Evolutionary conservation across 2,329 filamentous ascomycete species (phyloP), one percentile per base, ranked within the genome.

Genomic region (Westerdykella sp.): DNA sequence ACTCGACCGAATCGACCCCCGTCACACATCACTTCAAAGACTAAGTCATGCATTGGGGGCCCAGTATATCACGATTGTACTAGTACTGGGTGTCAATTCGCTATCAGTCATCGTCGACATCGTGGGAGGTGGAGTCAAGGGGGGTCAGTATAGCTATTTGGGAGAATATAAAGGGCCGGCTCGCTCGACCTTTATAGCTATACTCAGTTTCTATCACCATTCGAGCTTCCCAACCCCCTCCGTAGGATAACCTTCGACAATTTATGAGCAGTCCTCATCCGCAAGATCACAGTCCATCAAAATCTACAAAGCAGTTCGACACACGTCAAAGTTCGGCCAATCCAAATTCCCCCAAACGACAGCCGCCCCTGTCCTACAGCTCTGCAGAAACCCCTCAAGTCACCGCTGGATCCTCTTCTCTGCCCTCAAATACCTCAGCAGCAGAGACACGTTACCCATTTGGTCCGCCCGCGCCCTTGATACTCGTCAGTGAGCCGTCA

Each of bases 141-240:
- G 25, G 25, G 11, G 25, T 28, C 25, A 21, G 18, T 28, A 12
- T 28, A 4, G 25, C 25, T 28, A 28, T 28, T 28, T 12, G 9
- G 11, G 9, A 28, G 25, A 39, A 55, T 63, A 65, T 62, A 65
- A 59, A 50, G 43, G 40, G 48, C 45, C 53, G 41, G 2, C 18
- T 10, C 25, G 7, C 25, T 28, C 25, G 25, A 39, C 21, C 22
- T 30, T 43, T 37, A 38, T 47, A 42, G 37, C 21, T 36, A 38
- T 23, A 43, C 36, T 23, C 18, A 28, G 25, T 37, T 40, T 21
- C 34, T 28, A 37, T 28, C 37, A 31, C 7, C 7, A 39, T 11
- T 10, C 23, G 15, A 32, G 25, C 14, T 14, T 34, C 6, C 41
- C 44, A 47, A 38, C 39, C 14, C 44, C 22, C 30, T 28, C 36